phyloP scores from a whole-genome alignment of 306 rosid genomes.

The Styphnolobium japonicum region DNA sequence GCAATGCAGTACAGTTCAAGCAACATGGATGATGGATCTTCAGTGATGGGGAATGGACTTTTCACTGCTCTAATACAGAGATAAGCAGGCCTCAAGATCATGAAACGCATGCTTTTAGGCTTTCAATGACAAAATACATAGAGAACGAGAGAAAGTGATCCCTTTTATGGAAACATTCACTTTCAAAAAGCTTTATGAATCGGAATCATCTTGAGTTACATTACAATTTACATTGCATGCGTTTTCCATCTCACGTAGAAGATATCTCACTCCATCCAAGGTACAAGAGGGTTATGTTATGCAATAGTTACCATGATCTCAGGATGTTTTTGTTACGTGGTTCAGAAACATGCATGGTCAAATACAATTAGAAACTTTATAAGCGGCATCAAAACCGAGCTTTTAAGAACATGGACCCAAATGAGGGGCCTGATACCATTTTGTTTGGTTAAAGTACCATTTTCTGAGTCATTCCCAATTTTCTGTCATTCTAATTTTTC shows the following conservation, averaged over 20 bases:
- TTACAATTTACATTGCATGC: too few species aligned
- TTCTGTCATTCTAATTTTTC: too few species aligned
- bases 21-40: conserved; percentile 5
- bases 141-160: not conserved
- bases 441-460: too few species aligned
- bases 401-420: too few species aligned
- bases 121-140: not conserved
- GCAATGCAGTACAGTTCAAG: conserved; percentile 5
- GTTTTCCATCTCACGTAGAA: not conserved
- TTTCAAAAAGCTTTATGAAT: not conserved
- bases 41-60: not conserved
- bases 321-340: too few species aligned
- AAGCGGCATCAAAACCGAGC: too few species aligned
- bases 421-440: too few species aligned
- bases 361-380: too few species aligned
- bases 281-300: too few species aligned
- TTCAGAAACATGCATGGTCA: too few species aligned
- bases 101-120: not conserved
- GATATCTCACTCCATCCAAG: not conserved
- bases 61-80: not conserved
- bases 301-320: too few species aligned
- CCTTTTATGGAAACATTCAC: not conserved
- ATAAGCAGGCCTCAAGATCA: not conserved
- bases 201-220: not conserved
- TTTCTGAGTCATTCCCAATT: too few species aligned